Percentiles rank a stretch among this genome's conserved stretches.
Evolutionary conservation across 2,329 filamentous ascomycete genomes (phyloP).

Genomic region (Cadophora sp.): DNA sequence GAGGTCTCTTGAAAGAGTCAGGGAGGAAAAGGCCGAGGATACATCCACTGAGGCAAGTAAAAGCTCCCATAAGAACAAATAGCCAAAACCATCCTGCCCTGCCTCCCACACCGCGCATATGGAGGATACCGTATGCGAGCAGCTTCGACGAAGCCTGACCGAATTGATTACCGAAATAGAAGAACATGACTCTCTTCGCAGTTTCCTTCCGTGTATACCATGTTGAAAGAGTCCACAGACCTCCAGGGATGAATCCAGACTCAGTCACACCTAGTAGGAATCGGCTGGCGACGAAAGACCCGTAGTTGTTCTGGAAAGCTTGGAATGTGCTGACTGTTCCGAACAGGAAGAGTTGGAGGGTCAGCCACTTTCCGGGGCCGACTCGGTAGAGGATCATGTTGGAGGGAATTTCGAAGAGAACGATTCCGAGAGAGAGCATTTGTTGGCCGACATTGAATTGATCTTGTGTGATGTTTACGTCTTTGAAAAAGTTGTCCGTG

Average conservation of each 20-base stretch:
- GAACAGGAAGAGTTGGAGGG: conserved; percentile 46
- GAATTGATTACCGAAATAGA: conserved; percentile 63
- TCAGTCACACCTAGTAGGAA: conserved; percentile 60
- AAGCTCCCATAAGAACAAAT: conserved; percentile 41
- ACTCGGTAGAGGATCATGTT: conserved; percentile 43
- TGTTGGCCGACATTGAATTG: conserved; percentile 44
- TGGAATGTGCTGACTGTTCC: conserved; percentile 44
- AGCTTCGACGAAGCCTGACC: conserved; percentile 67
- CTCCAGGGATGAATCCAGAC: conserved; percentile 59
- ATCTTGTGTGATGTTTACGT: conserved; percentile 41
- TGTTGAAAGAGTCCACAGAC: conserved; percentile 65
- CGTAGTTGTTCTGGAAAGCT: conserved; percentile 51
- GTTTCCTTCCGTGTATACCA: conserved; percentile 68
- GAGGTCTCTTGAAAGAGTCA: conserved; percentile 46
- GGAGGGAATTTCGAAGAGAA: conserved; percentile 44
- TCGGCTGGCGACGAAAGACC: conserved; percentile 52
- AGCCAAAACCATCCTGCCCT: conserved; percentile 33
- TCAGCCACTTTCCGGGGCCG: conserved; percentile 43
- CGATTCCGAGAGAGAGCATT: conserved; percentile 43
- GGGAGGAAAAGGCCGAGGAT: conserved; percentile 51
- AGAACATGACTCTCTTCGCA: conserved; percentile 64
- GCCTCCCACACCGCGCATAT: conserved; percentile 27
- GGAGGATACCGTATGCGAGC: conserved; percentile 52
- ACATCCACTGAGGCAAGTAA: conserved; percentile 44
- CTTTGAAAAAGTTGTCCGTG: conserved; percentile 42